phyloP scores from a whole-genome alignment of 345 rosid species.

The Hirschfeldia incana region DNA sequence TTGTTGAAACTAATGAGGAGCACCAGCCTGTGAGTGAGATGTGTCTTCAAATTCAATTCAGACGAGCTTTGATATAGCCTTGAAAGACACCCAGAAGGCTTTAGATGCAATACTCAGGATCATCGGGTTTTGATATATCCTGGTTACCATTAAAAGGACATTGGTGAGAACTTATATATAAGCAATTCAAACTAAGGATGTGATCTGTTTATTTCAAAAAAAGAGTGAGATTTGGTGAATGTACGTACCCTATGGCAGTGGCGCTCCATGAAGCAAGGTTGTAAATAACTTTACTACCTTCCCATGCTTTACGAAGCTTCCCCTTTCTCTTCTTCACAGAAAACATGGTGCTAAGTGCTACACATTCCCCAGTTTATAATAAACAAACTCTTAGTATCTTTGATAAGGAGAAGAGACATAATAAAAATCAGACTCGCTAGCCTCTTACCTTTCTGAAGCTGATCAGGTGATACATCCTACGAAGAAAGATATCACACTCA shows the following conservation, averaged over 20 bases:
- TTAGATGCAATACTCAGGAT: conserved; percentile 72
- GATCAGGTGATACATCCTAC: conserved; percentile 87
- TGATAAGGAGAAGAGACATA: not conserved
- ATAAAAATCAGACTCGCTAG: not conserved
- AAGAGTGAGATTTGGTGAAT: not conserved
- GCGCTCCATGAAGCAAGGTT: conserved; percentile 99
- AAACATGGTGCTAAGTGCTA: conserved; percentile 90
- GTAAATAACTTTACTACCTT: conserved; percentile 92
- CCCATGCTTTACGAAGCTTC: conserved; percentile 99
- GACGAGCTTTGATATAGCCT: conserved; percentile 80
- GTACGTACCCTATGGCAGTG: conserved; percentile 87
- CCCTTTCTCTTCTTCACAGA: conserved; percentile 82
- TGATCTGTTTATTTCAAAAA: not conserved
- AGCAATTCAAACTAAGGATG: not conserved
- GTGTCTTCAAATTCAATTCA: conserved; percentile 48
- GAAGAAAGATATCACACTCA: not conserved
- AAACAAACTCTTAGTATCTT: conserved; percentile 6
- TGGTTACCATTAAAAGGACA: conserved; percentile 18
- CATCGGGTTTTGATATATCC: conserved; percentile 93
- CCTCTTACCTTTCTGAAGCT: conserved; percentile 77
- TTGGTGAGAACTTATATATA: not conserved
- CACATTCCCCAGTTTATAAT: conserved; percentile 23
- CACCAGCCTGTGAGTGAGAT: not conserved
- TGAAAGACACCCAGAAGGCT: conserved; percentile 89
- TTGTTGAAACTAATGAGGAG: conserved; percentile 9